phyloP scores from a whole-genome alignment of 164 flowering plant genomes.

The Nymphaea thermarum region DNA sequence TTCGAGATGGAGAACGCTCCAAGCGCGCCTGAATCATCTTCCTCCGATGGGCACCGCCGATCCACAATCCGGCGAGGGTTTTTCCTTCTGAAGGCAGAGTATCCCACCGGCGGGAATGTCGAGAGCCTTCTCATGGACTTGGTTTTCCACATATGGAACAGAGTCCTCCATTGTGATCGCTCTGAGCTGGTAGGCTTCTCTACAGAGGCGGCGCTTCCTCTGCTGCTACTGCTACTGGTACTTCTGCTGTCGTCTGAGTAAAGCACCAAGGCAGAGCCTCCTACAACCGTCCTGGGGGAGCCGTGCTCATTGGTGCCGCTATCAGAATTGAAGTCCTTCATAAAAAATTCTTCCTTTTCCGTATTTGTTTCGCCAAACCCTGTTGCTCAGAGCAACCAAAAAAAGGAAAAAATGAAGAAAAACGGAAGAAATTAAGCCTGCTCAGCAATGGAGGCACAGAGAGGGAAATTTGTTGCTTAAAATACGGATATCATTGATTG shows the following conservation, averaged over 20 bases:
- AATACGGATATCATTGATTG: too few relatives aligned
- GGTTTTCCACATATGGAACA: slow-evolving; percentile 41
- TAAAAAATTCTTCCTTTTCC: too few relatives aligned
- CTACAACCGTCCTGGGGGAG: slow-evolving; percentile 61
- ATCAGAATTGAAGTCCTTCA: too few relatives aligned
- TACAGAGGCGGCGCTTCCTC: not conserved
- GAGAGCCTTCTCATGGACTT: slow-evolving; percentile 46
- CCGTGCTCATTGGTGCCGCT: not conserved
- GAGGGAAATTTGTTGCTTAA: too few relatives aligned
- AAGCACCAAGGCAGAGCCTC: slow-evolving; percentile 24
- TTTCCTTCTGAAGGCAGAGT: slow-evolving; percentile 30
- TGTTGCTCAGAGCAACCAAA: too few relatives aligned
- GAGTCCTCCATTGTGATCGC: slow-evolving; percentile 35
- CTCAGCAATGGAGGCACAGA: too few relatives aligned
- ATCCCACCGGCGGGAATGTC: slow-evolving; percentile 29
- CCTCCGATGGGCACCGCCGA: slow-evolving; percentile 20
- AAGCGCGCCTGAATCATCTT: slow-evolving; percentile 18
- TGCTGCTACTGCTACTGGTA: slow-evolving; percentile 10
- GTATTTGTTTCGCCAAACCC: too few relatives aligned
- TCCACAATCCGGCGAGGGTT: slow-evolving; percentile 31
- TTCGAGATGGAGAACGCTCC: slow-evolving; percentile 14
- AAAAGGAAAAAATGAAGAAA: too few relatives aligned
- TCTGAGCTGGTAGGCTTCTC: not conserved
- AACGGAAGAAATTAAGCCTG: too few relatives aligned
- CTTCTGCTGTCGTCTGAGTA: slow-evolving; percentile 39